Percentiles rank a stretch among this genome's conserved stretches.
Conservation (phyloP, 2,329 filamentous ascomycete genomes). For the Metarhizium album region DNA sequence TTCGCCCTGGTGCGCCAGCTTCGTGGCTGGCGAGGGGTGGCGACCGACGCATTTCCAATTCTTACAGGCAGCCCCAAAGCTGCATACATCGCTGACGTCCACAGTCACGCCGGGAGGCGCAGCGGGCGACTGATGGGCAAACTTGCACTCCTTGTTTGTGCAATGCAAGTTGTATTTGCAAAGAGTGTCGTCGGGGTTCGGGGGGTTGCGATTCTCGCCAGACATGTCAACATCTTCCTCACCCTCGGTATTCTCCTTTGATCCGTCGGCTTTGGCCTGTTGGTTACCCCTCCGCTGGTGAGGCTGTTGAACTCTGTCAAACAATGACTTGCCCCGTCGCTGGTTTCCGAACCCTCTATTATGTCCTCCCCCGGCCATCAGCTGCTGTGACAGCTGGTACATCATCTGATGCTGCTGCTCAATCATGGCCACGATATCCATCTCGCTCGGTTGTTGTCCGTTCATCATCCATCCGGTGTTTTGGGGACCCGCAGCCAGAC, state of each 20-base stretch:
- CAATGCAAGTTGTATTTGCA: constrained; percentile 89
- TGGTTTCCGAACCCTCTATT: constrained; percentile 17
- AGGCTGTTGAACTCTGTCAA: constrained; percentile 58
- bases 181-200: constrained; percentile 52
- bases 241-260: constrained; percentile 25
- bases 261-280: constrained; percentile 22
- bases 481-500: constrained; percentile 29
- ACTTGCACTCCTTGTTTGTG: constrained; percentile 81
- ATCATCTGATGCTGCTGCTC: constrained; percentile 86
- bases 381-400: constrained; percentile 57
- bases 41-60: constrained; percentile 88
- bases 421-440: constrained; percentile 61
- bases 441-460: constrained; percentile 36
- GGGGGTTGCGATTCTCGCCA: constrained; percentile 40
- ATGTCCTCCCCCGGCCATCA: constrained; percentile 42
- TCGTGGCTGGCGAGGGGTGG: constrained; percentile 83
- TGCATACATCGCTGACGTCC: constrained; percentile 71
- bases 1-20: constrained; percentile 66
- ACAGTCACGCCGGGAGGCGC: constrained; percentile 67
- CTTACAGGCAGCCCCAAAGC: constrained; percentile 84
- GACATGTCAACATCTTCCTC: constrained; percentile 56
- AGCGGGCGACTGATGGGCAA: constrained; percentile 87
- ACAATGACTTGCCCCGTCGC: constrained; percentile 50
- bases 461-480: constrained; percentile 37
- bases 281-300: constrained; percentile 28